These are phyloP conservation scores for Penicillium crustosum DNA, from an alignment of 2,329 filamentous ascomycete genomes.

Conservation along the genomic window DNA sequence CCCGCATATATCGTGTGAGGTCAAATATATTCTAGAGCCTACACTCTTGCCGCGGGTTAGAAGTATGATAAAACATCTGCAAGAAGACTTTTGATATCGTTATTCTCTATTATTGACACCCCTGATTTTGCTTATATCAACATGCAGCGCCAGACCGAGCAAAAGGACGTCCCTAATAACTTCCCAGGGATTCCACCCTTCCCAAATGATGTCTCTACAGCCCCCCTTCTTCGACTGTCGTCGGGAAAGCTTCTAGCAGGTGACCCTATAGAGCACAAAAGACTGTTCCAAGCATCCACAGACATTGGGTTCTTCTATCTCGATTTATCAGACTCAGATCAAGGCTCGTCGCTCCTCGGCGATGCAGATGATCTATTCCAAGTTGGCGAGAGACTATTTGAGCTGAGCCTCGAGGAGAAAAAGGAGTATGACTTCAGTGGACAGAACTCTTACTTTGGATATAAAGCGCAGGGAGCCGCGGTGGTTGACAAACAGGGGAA, in stretches of 20 bases:
- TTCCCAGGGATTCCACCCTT: slow-evolving; percentile 42
- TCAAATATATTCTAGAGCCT: not conserved
- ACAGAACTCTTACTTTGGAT: slow-evolving; percentile 55
- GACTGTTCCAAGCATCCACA: slow-evolving; percentile 42
- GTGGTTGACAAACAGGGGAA: slow-evolving; percentile 52
- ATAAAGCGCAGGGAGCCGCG: slow-evolving; percentile 51
- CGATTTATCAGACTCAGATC: slow-evolving; percentile 43
- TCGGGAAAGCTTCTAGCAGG: slow-evolving; percentile 39
- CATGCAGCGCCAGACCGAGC: slow-evolving; percentile 5
- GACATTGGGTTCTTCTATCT: slow-evolving; percentile 60
- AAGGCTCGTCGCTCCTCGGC: slow-evolving; percentile 43
- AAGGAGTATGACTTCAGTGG: slow-evolving; percentile 54
- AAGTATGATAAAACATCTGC: not conserved
- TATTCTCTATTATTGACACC: not conserved
- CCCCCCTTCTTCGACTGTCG: slow-evolving; percentile 46
- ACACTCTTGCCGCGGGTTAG: accelerated
- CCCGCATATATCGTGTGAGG: slow-evolving; percentile 19
- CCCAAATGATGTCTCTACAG: slow-evolving; percentile 43
- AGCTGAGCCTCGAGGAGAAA: slow-evolving; percentile 53
- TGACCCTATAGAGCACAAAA: slow-evolving; percentile 36
- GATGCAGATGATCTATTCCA: slow-evolving; percentile 50
- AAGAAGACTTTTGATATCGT: not conserved
- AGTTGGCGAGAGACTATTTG: slow-evolving; percentile 49
- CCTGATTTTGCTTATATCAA: not conserved
- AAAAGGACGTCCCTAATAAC: slow-evolving; percentile 11